Conservation (phyloP, 768 basidiomycete genomes). For the Auriscalpium microsporum region DNA sequence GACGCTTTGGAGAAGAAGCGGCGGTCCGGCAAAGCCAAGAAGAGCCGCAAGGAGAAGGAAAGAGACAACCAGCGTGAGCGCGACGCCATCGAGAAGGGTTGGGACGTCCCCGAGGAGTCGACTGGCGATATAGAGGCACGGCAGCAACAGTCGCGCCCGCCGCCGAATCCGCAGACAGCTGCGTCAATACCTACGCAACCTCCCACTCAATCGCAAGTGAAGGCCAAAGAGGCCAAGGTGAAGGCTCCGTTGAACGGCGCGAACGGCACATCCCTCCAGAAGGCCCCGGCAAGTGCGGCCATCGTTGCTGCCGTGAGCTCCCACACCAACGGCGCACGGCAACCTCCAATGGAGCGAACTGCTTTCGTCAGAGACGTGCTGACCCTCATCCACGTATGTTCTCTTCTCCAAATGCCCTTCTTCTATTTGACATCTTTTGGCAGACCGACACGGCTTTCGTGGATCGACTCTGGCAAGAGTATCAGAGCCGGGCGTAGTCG, state of each 20-base stretch:
- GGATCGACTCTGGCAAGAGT: slow-evolving; percentile 51
- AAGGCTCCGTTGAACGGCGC: not conserved
- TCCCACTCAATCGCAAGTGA: not conserved
- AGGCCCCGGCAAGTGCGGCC: slow-evolving; percentile 8
- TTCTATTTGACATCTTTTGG: not conserved
- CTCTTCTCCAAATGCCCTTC: not conserved
- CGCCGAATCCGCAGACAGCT: not conserved
- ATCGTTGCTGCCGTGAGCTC: slow-evolving; percentile 8
- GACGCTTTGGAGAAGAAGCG: slow-evolving; percentile 36
- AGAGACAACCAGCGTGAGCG: slow-evolving; percentile 28
- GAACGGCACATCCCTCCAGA: not conserved
- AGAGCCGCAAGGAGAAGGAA: slow-evolving; percentile 21
- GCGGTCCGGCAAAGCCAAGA: slow-evolving; percentile 20
- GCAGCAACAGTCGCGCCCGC: not conserved
- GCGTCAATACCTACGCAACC: not conserved
- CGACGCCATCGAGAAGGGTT: slow-evolving; percentile 47
- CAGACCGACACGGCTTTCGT: slow-evolving; percentile 63
- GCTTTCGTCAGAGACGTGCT: slow-evolving; percentile 64
- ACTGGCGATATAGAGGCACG: not conserved
- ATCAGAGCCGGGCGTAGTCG: slow-evolving; percentile 19
- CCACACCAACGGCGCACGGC: slow-evolving; percentile 9
- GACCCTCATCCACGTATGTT: slow-evolving; percentile 38
- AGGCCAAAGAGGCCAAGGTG: not conserved
- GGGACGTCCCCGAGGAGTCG: slow-evolving; percentile 41
- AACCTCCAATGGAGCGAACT: slow-evolving; percentile 16